phyloP scores from a whole-genome alignment of 108 stramenopile genomes.

The Mediolabrus comicus region DNA sequence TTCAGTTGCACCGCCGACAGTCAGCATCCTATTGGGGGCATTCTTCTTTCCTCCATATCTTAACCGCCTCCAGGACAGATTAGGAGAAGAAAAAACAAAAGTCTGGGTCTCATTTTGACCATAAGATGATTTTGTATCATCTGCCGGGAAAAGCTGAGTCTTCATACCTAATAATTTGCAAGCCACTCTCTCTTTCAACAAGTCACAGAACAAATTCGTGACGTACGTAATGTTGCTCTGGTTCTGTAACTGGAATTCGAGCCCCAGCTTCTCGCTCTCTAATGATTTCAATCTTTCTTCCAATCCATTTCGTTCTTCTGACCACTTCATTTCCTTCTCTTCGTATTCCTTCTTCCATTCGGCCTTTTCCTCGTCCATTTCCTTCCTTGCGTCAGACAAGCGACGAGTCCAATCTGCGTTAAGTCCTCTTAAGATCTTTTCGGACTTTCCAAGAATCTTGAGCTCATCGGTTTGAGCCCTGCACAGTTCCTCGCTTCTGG shows the following conservation, averaged over 20 bases:
- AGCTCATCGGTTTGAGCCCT: conserved; percentile 13
- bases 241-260: background rate
- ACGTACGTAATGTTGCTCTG: conserved; percentile 17
- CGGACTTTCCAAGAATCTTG: conserved; percentile 9
- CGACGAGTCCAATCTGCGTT: conserved; percentile 29
- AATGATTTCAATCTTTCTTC: background rate
- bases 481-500: conserved; percentile 16
- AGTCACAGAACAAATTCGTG: conserved; percentile 11
- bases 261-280: background rate
- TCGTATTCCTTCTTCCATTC: conserved; percentile 15
- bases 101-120: background rate
- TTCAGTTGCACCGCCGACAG: conserved; percentile 17
- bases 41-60: background rate
- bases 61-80: background rate
- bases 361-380: conserved; percentile 27
- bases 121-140: background rate
- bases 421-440: conserved; percentile 19
- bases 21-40: conserved; percentile 12
- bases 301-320: background rate
- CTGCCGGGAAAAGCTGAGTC: background rate
- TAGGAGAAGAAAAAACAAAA: background rate
- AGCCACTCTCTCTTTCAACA: conserved; percentile 1
- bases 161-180: background rate
- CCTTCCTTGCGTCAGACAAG: conserved; percentile 14
- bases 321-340: background rate